These are phyloP conservation scores for Starmerella bombicola DNA, from an alignment of 805 yeast genomes.

Conservation along the genomic window DNA sequence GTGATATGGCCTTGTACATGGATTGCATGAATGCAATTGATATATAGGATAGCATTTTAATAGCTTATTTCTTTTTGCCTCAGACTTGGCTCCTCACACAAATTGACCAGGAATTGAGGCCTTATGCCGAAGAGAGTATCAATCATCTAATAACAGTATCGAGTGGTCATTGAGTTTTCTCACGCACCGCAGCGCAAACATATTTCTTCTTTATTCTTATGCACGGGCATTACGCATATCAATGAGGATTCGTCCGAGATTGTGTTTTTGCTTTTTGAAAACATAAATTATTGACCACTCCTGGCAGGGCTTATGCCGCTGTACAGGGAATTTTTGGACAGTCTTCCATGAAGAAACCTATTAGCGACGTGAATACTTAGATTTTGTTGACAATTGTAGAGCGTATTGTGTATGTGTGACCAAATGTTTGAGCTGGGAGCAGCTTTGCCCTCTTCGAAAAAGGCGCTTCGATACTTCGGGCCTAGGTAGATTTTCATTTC, in stretches of 20 bases:
- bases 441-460: too few relatives aligned
- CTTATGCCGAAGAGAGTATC: background rate
- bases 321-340: conserved; percentile 25
- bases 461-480: too few relatives aligned
- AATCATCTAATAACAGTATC: background rate
- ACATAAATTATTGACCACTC: conserved; percentile 82
- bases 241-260: conserved; percentile 99
- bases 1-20: background rate
- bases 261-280: conserved; percentile 99
- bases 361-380: too few relatives aligned
- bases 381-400: too few relatives aligned
- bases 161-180: background rate
- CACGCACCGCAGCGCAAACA: too few relatives aligned
- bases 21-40: conserved; percentile 2
- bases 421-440: too few relatives aligned
- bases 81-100: background rate
- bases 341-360: conserved; percentile 1
- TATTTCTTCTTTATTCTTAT: conserved; percentile 63
- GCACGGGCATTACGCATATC: conserved; percentile 99
- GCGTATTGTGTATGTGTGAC: too few relatives aligned
- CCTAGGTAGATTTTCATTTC: too few relatives aligned
- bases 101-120: background rate
- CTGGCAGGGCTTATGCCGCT: conserved; percentile 22
- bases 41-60: background rate
- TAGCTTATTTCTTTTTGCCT: background rate